phyloP scores from a whole-genome alignment of 2,329 filamentous ascomycete species.

The Ophiosphaerella narmari region DNA sequence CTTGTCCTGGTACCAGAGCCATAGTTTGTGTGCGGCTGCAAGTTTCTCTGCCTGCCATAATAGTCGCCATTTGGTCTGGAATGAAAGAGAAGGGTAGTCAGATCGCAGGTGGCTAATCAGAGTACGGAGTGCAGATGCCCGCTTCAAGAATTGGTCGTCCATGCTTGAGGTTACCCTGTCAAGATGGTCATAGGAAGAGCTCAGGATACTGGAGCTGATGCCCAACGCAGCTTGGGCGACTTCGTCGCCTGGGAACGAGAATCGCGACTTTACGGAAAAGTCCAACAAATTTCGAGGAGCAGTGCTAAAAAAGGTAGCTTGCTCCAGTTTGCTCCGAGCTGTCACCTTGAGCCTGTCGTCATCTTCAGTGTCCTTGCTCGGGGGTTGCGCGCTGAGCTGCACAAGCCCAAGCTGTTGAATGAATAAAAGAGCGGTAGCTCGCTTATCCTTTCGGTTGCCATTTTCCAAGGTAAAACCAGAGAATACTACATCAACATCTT shows the following conservation, averaged over 20 bases:
- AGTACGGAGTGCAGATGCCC: constrained; percentile 74
- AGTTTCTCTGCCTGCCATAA: constrained; percentile 92
- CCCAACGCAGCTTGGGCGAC: constrained; percentile 75
- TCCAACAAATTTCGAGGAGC: constrained; percentile 85
- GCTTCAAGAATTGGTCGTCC: constrained; percentile 76
- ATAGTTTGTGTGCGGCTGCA: constrained; percentile 76
- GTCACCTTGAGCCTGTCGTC: constrained; percentile 62
- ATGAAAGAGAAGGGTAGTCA: constrained; percentile 67
- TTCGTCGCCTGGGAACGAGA: constrained; percentile 70
- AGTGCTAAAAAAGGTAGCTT: constrained; percentile 90
- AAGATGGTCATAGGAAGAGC: constrained; percentile 75
- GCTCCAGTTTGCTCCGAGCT: constrained; percentile 86
- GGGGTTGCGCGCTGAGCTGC: constrained; percentile 57
- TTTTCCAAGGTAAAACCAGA: constrained; percentile 57
- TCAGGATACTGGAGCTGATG: constrained; percentile 81
- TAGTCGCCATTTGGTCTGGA: constrained; percentile 74
- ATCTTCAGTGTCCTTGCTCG: constrained; percentile 61
- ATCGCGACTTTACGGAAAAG: constrained; percentile 70
- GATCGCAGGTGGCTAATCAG: constrained; percentile 73
- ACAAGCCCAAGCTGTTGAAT: constrained; percentile 63
- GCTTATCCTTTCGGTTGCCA: constrained; percentile 42
- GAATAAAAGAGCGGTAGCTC: constrained; percentile 56
- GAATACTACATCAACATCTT: constrained; percentile 55
- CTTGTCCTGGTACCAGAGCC: constrained; percentile 78
- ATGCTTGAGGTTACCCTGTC: constrained; percentile 74